phyloP scores from a whole-genome alignment of 352 stramenopile genomes.

The Globisporangium irregulare region DNA sequence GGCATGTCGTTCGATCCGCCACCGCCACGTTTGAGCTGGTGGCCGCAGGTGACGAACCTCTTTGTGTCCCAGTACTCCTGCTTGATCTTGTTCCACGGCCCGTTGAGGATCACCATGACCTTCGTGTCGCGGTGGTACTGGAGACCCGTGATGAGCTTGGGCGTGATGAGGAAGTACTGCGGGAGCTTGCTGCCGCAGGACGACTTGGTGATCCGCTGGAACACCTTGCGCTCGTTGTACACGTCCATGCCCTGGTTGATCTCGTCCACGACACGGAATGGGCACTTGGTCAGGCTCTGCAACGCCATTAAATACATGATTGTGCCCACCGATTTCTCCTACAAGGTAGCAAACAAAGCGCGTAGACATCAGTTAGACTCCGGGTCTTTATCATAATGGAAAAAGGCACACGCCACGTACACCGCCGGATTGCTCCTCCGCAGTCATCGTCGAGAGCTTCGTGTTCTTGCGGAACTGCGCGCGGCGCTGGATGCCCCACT shows the following conservation, averaged over 20 bases:
- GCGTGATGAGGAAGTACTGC: slow-evolving; percentile 89
- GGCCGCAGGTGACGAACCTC: slow-evolving; percentile 44
- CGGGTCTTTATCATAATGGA: background rate
- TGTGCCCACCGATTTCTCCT: slow-evolving; percentile 90
- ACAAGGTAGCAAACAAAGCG: slow-evolving; percentile 8
- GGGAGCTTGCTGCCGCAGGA: slow-evolving; percentile 83
- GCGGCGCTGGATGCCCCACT: slow-evolving; percentile 84
- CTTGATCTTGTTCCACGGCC: slow-evolving; percentile 75
- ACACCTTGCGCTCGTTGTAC: slow-evolving; percentile 89
- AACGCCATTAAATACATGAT: slow-evolving; percentile 91
- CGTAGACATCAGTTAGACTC: slow-evolving; percentile 1
- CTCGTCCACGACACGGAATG: slow-evolving; percentile 87
- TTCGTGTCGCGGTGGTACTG: slow-evolving; percentile 85
- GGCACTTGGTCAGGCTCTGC: slow-evolving; percentile 83
- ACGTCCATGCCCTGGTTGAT: slow-evolving; percentile 91
- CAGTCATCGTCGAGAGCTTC: slow-evolving; percentile 82
- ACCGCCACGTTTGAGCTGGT: slow-evolving; percentile 29
- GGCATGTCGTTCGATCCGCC: background rate
- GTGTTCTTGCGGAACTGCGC: slow-evolving; percentile 86
- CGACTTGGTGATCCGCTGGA: slow-evolving; percentile 85
- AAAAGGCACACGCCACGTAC: slow-evolving; percentile 32
- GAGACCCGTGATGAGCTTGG: slow-evolving; percentile 85
- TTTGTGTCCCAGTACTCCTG: slow-evolving; percentile 73
- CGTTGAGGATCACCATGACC: slow-evolving; percentile 87
- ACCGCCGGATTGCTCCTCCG: slow-evolving; percentile 83